Evolutionary conservation across 345 rosid species (phyloP).

Genomic region (Salix brachista): DNA sequence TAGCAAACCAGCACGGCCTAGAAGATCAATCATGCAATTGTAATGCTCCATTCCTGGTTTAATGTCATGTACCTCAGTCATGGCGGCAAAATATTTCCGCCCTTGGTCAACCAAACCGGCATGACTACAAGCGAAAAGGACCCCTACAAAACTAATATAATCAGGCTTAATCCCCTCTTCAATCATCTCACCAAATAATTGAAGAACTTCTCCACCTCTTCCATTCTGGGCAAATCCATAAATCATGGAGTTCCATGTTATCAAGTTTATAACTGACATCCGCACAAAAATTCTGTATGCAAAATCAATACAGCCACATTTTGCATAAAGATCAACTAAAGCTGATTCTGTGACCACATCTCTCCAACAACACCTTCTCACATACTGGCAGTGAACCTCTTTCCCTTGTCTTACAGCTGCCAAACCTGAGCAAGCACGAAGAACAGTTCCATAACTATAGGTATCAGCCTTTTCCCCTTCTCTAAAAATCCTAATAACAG

Average conservation of each 20-base stretch:
- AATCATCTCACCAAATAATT: constrained; percentile 55
- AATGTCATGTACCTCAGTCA: constrained; percentile 50
- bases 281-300: constrained; percentile 46
- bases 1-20: constrained; percentile 79
- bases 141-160: constrained; percentile 68
- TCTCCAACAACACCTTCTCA: constrained; percentile 64
- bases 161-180: constrained; percentile 61
- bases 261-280: constrained; percentile 54
- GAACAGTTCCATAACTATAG: constrained; percentile 76
- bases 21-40: constrained; percentile 87
- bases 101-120: constrained; percentile 72
- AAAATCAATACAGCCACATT: constrained; percentile 68
- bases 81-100: constrained; percentile 44
- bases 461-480: constrained; percentile 52
- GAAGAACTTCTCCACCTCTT: constrained; percentile 59
- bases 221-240: constrained; percentile 86
- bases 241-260: constrained; percentile 89
- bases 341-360: constrained; percentile 84
- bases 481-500: constrained; percentile 60
- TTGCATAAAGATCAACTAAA: constrained; percentile 82
- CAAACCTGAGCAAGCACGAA: constrained; percentile 82
- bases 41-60: constrained; percentile 77
- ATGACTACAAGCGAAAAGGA: constrained; percentile 83
- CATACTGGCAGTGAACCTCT: constrained; percentile 86
- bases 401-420: constrained; percentile 70